Evolutionary conservation across 2,329 filamentous ascomycete genomes (phyloP), one percentile per base, ranked within the genome.

Genomic region (Aureobasidium sp.): DNA sequence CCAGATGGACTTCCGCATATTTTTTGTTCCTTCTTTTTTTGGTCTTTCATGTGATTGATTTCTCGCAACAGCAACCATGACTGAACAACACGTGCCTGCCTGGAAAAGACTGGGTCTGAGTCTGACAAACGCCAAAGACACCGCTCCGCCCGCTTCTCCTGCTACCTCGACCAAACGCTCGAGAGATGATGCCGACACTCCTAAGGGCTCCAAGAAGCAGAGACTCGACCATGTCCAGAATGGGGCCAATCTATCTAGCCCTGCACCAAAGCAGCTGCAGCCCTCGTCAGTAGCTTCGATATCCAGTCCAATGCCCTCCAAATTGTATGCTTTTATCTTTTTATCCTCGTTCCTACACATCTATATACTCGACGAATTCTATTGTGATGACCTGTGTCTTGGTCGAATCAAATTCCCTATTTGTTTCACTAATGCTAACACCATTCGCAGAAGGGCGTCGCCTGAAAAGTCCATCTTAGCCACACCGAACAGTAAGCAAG

Each of bases 81-180:
- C 42, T 39, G 39, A 45, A 29, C 37, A 60, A 60, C 68, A 69
- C 67, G 71, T 81, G 52, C 83, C 84, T 36, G 82, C 83, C 63
- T 86, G 82, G 82, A 85, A 84, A 70, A 77, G 80, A 69, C 73
- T 85, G 61, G 83, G 83, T 39, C 74, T 85, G 64, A 84, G 84
- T 74, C 74, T 84, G 67, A 86, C 85, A 71, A 79, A 78, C 69
- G 76, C 78, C 49, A 76, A 78, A 69, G 70, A 75, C 52, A 65
- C 60, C 15, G 49, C 59, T 2, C 49, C 42, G 5, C 49, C 59
- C 27, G 57, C 55, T 41, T 48, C 62, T 34, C 34, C 44, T 32
- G 29, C 49, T 27, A 41, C 54, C 10, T 41, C 57, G 8, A 50
- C 45, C 16, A 59, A 59, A 50, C 36, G 39, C n/a, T 29, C 41